These are phyloP conservation scores for Fusarium sp. DNA, from an alignment of 2,329 filamentous ascomycete genomes.

Conservation along the genomic window DNA sequence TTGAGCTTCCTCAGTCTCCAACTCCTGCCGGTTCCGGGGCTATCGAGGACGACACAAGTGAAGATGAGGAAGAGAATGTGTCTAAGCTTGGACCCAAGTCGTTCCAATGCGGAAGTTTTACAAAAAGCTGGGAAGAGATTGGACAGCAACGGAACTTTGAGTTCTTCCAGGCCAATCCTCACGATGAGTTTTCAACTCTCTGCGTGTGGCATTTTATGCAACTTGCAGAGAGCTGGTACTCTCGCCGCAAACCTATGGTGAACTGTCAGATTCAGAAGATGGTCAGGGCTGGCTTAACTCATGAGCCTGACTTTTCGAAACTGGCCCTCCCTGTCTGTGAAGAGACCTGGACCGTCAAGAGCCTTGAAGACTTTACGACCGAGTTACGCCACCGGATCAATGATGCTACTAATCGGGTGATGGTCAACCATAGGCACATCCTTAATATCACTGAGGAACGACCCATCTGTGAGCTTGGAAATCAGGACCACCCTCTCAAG, in stretches of 20 bases:
- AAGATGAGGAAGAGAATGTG: not conserved
- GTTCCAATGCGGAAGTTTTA: constrained; percentile 10
- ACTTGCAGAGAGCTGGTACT: constrained; percentile 26
- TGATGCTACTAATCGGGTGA: not conserved
- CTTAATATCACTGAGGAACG: not conserved
- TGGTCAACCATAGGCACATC: not conserved
- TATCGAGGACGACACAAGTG: not conserved
- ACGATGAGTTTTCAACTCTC: constrained; percentile 26
- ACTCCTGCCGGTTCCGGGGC: not conserved
- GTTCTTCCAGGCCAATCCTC: constrained; percentile 32
- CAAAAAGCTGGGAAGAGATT: not conserved
- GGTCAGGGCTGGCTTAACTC: not conserved
- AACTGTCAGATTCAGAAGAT: not conserved
- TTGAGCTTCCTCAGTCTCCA: not conserved
- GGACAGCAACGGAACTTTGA: constrained; percentile 1
- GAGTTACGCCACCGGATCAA: not conserved
- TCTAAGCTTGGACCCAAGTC: not conserved
- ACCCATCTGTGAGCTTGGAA: constrained; percentile 6
- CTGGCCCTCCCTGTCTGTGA: constrained; percentile 15
- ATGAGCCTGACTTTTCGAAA: constrained; percentile 5
- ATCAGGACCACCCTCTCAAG: not conserved
- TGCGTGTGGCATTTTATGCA: constrained; percentile 19
- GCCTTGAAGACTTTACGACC: not conserved
- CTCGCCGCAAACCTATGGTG: not conserved
- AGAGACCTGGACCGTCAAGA: constrained; percentile 6